Base-by-base conservation (phyloP, 2,329 filamentous ascomycete genomes). In the Hypoxylon sp. region DNA sequence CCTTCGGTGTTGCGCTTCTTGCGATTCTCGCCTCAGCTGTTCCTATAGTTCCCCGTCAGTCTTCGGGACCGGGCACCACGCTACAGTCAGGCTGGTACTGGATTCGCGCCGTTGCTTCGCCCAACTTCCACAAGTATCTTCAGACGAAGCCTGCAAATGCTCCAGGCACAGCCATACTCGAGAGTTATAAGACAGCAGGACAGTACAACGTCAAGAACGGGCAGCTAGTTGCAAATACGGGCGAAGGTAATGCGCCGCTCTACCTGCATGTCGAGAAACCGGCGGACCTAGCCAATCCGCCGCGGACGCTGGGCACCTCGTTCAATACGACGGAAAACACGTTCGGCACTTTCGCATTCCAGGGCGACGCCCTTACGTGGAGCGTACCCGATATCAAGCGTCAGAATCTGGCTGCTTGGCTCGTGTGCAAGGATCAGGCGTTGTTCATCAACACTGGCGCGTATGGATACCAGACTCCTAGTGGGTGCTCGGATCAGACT, bases 371-470 rank as follows among this genome's bases (percentile, higher is more conserved):
- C 2, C 74, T 89, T 35, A 85, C 84, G 10, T 90, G 87, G 88
- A 81, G 77, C 59, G 81, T 80, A 13, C 74, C 81, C 1, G 82
- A 81, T 24, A 77, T 89, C 35, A 78, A 79, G 53, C 76, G 87
- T 37, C 87, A 86, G 55, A 90, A 90, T 74, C 74, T 82, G 48
- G 85, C 83, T 19, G 87, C 88, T 1, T 90, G 87, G 86, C 83
- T 88, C 70, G 87, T 90, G 58, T 90, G 87, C 69, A 79, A 78
- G 50, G 79, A 80, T 5, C 83, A 87, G 77, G 75, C 74, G 50
- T 70, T 90, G 68, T 89, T 85, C 73, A 83, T 89, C 73, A 90
- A 90, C 73, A 81, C 88, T 60, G 87, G 88, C 0, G 85, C 85
- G 13, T 90, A 89, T 73, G 78, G 79, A 26, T 90, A 89, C 73